Percentiles rank a stretch among this genome's conserved stretches.
phyloP scores from a whole-genome alignment of 192 early-diverging fungal species.

The Helicostylum pulchrum region DNA sequence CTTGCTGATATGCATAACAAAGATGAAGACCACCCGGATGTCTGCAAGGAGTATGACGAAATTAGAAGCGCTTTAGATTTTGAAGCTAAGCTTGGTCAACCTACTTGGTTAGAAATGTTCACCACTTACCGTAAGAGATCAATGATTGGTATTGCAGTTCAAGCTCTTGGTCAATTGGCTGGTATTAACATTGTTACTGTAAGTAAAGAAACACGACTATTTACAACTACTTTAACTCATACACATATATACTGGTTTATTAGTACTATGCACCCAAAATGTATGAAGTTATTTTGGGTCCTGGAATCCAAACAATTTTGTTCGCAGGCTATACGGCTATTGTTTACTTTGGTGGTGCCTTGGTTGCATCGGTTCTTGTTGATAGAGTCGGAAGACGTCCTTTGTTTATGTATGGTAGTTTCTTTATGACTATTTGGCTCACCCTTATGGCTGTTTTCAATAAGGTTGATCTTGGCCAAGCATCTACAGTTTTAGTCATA shows the following conservation, averaged over 20 bases:
- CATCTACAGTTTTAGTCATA: too few species aligned
- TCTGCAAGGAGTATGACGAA: slow-evolving; percentile 60
- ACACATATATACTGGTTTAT: not conserved
- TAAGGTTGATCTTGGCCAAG: too few species aligned
- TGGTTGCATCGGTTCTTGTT: too few species aligned
- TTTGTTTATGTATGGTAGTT: too few species aligned
- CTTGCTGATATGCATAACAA: slow-evolving; percentile 34
- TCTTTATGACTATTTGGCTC: too few species aligned
- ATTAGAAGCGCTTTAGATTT: slow-evolving; percentile 51
- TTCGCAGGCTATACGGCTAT: too few species aligned
- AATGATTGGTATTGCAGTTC: slow-evolving; percentile 23
- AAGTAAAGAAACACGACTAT: not conserved
- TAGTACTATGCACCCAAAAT: slow-evolving; percentile 30
- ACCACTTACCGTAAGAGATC: slow-evolving; percentile 25
- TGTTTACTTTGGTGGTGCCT: too few species aligned
- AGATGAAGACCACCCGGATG: slow-evolving; percentile 35
- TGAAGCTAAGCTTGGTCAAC: slow-evolving; percentile 35
- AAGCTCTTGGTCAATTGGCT: slow-evolving; percentile 18
- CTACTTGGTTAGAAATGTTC: slow-evolving; percentile 38
- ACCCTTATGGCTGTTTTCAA: too few species aligned
- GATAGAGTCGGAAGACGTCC: too few species aligned
- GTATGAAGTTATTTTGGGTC: slow-evolving; percentile 9
- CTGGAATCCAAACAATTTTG: too few species aligned
- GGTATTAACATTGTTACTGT: slow-evolving; percentile 27
- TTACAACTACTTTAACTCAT: not conserved